These are phyloP conservation scores for Fusarium concolor DNA, from an alignment of 2,329 filamentous ascomycete genomes.

Conservation along the genomic window DNA sequence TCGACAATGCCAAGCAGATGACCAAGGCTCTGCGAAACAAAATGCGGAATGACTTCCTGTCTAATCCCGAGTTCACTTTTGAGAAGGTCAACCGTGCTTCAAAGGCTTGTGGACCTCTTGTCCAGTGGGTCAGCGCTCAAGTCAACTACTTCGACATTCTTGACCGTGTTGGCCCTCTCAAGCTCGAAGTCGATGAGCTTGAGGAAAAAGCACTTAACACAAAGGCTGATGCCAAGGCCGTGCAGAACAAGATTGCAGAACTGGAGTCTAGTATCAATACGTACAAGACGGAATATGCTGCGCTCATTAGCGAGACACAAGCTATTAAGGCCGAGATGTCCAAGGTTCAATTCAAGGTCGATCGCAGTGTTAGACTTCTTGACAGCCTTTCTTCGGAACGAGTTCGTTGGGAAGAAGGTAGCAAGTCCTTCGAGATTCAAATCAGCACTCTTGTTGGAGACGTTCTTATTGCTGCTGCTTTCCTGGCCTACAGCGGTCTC, in stretches of 20 bases:
- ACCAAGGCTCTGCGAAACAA: slow-evolving; percentile 82
- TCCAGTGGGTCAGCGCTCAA: slow-evolving; percentile 97
- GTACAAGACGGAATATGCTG: slow-evolving; percentile 96
- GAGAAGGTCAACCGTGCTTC: slow-evolving; percentile 96
- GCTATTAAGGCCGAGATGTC: slow-evolving; percentile 98
- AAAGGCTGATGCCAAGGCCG: slow-evolving; percentile 91
- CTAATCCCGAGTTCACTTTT: slow-evolving; percentile 94
- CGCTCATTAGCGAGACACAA: slow-evolving; percentile 95
- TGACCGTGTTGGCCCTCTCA: slow-evolving; percentile 90
- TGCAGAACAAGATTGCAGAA: slow-evolving; percentile 84
- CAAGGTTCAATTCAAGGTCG: slow-evolving; percentile 96
- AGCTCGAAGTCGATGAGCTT: slow-evolving; percentile 87
- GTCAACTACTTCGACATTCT: slow-evolving; percentile 98
- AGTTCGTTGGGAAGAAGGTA: slow-evolving; percentile 94
- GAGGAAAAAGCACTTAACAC: slow-evolving; percentile 92
- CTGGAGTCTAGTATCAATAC: slow-evolving; percentile 92
- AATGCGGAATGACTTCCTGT: slow-evolving; percentile 93
- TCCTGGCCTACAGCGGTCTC: slow-evolving; percentile 94
- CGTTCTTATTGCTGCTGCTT: slow-evolving; percentile 94
- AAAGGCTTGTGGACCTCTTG: slow-evolving; percentile 95
- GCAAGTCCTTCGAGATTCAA: slow-evolving; percentile 97
- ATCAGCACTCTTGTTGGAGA: slow-evolving; percentile 97
- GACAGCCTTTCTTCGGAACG: slow-evolving; percentile 96
- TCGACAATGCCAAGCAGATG: slow-evolving; percentile 96
- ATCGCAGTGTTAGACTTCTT: slow-evolving; percentile 91